These are phyloP conservation scores for Flaveria linearis DNA, from an alignment of 129 eudicot species.

Conservation along the genomic window DNA sequence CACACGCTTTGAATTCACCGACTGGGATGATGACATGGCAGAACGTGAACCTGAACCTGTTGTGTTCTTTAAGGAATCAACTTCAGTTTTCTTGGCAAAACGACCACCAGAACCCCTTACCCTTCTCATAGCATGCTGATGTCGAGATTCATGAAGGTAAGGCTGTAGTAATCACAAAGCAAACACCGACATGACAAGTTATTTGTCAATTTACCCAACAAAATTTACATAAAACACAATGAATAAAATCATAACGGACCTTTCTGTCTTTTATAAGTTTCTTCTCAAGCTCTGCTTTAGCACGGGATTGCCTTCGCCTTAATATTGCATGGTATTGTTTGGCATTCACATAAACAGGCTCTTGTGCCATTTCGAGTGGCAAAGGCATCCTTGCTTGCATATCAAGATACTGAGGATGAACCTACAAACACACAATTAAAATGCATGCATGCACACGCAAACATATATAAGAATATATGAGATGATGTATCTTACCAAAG, in stretches of 20 bases:
- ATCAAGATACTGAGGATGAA: constrained; percentile 59
- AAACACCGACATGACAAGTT: neutral
- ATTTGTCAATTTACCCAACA: constrained; percentile 10
- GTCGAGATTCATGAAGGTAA: constrained; percentile 91
- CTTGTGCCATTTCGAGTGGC: constrained; percentile 55
- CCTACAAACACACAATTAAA: constrained; percentile 39
- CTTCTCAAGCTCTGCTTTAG: constrained; percentile 67
- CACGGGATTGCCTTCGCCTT: constrained; percentile 61
- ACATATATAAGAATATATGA: neutral
- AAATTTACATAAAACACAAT: neutral
- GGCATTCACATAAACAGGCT: constrained; percentile 69
- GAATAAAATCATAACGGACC: constrained; percentile 31
- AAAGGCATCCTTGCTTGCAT: constrained; percentile 46
- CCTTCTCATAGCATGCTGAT: constrained; percentile 91
- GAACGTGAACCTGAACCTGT: constrained; percentile 16
- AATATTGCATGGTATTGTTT: constrained; percentile 64
- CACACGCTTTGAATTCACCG: constrained; percentile 40
- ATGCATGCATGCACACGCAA: neutral
- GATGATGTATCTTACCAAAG: constrained; percentile 55
- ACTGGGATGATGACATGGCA: constrained; percentile 32
- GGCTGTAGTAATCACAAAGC: constrained; percentile 51
- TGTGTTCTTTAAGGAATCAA: constrained; percentile 40
- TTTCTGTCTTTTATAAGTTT: constrained; percentile 74
- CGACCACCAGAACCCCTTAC: constrained; percentile 85
- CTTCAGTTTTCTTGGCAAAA: constrained; percentile 71